These are phyloP conservation scores for Aspergillus chevalieri DNA, from an alignment of 2,329 filamentous ascomycete genomes.

Conservation along the genomic window DNA sequence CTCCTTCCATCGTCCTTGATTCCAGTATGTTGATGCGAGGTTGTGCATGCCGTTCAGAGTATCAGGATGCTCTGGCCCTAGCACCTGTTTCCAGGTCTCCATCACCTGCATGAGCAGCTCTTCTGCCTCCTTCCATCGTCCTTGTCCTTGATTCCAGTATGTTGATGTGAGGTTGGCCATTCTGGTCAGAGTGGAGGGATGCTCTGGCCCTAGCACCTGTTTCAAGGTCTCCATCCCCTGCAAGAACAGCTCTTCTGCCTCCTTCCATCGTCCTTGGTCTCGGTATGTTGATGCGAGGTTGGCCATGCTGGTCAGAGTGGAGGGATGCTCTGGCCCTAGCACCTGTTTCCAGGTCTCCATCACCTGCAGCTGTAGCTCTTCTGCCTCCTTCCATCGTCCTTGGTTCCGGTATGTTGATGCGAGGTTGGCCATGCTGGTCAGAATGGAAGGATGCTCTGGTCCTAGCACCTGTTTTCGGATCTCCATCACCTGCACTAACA, in stretches of 20 bases:
- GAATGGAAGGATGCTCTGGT: not conserved
- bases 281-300: not conserved
- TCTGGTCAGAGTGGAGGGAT: too few relatives aligned
- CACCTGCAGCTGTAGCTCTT: not conserved
- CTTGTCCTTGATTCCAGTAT: too few relatives aligned
- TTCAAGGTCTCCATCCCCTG: too few relatives aligned
- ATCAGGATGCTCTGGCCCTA: too few relatives aligned
- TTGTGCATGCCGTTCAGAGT: too few relatives aligned
- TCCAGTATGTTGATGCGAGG: too few relatives aligned
- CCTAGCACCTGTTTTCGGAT: not conserved
- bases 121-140: too few relatives aligned
- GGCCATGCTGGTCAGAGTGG: not conserved
- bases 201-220: too few relatives aligned
- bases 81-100: too few relatives aligned
- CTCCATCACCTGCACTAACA: conserved; percentile 3
- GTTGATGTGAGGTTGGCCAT: too few relatives aligned
- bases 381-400: not conserved
- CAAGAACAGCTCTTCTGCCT: not conserved
- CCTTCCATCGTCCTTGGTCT: not conserved
- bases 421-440: not conserved
- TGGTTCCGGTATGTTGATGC: not conserved
- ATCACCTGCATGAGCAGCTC: too few relatives aligned
- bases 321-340: conserved; percentile 5
- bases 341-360: conserved; percentile 2
- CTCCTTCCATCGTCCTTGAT: too few relatives aligned